Percentiles rank a stretch among this genome's conserved stretches.
These are phyloP conservation scores for Arthrobotrys megalospora DNA, from an alignment of 2,329 filamentous ascomycete genomes.

Conservation along the genomic window DNA sequence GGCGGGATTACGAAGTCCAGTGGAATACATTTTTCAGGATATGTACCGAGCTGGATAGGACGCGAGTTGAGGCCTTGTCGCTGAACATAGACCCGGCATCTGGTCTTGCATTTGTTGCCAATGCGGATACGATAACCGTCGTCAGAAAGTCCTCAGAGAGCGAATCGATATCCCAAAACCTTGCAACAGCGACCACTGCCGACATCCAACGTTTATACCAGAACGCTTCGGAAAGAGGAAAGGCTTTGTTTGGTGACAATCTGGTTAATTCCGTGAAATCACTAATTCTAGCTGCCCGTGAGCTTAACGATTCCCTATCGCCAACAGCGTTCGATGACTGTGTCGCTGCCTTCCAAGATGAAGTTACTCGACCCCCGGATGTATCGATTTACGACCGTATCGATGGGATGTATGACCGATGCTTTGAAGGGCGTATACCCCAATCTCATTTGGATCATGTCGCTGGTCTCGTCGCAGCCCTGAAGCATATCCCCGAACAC, in stretches of 20 bases:
- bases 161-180: conserved; percentile 82
- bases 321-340: conserved; percentile 79
- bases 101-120: conserved; percentile 85
- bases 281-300: conserved; percentile 78
- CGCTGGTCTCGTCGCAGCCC: conserved; percentile 38
- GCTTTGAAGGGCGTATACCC: conserved; percentile 83
- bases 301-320: conserved; percentile 80
- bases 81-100: conserved; percentile 80
- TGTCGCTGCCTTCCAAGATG: conserved; percentile 77
- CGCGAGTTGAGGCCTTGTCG: conserved; percentile 84
- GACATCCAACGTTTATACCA: conserved; percentile 61
- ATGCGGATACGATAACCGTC: conserved; percentile 84
- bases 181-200: conserved; percentile 70
- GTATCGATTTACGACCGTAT: conserved; percentile 81
- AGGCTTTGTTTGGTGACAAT: conserved; percentile 39
- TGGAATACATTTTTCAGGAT: conserved; percentile 93
- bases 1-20: conserved; percentile 81
- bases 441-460: conserved; percentile 77
- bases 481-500: conserved; percentile 34
- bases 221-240: conserved; percentile 40
- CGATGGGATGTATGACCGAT: conserved; percentile 82
- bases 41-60: conserved; percentile 86
- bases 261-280: conserved; percentile 62
- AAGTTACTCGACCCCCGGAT: conserved; percentile 81
- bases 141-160: conserved; percentile 84